These are phyloP conservation scores for Globisporangium irregulare DNA, from an alignment of 352 stramenopile genomes.

Conservation along the genomic window DNA sequence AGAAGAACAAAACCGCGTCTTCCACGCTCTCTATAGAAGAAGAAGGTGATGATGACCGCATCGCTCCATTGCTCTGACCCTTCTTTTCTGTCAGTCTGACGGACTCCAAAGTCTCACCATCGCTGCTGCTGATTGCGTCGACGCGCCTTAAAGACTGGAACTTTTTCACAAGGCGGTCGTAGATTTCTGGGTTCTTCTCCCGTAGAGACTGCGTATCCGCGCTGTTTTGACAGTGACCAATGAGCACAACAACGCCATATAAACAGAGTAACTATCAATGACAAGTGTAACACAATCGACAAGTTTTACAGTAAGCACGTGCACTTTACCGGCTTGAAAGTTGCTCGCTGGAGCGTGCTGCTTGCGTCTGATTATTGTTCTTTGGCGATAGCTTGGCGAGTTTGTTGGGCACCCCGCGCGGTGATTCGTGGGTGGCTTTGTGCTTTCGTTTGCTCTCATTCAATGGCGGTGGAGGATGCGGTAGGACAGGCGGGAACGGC, in stretches of 20 bases:
- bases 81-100: neutral
- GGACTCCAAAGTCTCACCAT: neutral
- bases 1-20: conserved; percentile 68
- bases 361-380: conserved; percentile 9
- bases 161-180: conserved; percentile 30
- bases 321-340: conserved; percentile 21
- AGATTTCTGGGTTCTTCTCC: conserved; percentile 34
- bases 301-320: neutral
- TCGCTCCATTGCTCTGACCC: neutral
- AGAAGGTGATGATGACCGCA: neutral
- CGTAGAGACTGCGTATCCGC: conserved; percentile 29
- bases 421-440: conserved; percentile 1
- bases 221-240: conserved; percentile 9
- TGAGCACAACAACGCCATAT: neutral
- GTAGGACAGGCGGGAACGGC: conserved; percentile 32
- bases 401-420: conserved; percentile 13
- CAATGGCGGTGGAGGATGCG: conserved; percentile 9
- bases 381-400: conserved; percentile 18
- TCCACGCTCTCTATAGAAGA: conserved; percentile 22
- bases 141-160: conserved; percentile 26
- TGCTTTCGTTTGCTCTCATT: conserved; percentile 6
- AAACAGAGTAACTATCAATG: neutral
- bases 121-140: neutral
- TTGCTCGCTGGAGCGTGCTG: conserved; percentile 11
- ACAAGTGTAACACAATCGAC: neutral